Base-by-base conservation (phyloP, 106 monocot species). In the Acanthochlamys bracteata region DNA sequence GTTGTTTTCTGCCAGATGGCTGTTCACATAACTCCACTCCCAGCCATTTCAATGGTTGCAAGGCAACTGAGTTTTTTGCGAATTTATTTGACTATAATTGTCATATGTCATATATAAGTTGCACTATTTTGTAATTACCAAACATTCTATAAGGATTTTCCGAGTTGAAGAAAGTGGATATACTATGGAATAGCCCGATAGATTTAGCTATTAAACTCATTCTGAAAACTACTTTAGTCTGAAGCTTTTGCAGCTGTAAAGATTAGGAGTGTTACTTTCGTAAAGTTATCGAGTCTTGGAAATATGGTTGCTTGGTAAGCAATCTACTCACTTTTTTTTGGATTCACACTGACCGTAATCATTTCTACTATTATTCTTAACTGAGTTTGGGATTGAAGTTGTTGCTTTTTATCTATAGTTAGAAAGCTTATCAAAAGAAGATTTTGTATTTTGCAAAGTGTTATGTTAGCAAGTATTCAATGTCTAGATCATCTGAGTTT, bases 11-110 rank as follows among this genome's bases (percentile, higher is more conserved):
- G 43, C 64, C 55, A 72, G 39, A 72, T 20, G 72, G 64, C 41
- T 72, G 25, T 72, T 72, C 72, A 64, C 14, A 12, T 57, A 53
- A 54, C 61, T 71, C 69, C 59, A 69, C 69, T 60, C 68, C 43
- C 26, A 25, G 52, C 66, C n/a, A n/a, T n/a, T n/a, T n/a, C n/a
- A n/a, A n/a, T n/a, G n/a, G n/a, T n/a, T n/a, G n/a, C n/a, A n/a
- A n/a, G 1, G 33, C 33, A 33, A 33, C 33, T 33, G 6, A 33
- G 33, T 55, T 67, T 14, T 49, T 12, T 49, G 1, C 12, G 13
- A 45, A 45, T 14, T 49, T 49, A 14, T 49, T 2, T 49, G 2
- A 49, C 3, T 49, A 49, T 14, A 49, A 49, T 49, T 14, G 10
- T 49, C 10, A 2, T 4, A 49, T 14, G 17, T 12, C 17, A 49